phyloP scores from a whole-genome alignment of 163 green algal genomes.

The Prototheca stagnorum region DNA sequence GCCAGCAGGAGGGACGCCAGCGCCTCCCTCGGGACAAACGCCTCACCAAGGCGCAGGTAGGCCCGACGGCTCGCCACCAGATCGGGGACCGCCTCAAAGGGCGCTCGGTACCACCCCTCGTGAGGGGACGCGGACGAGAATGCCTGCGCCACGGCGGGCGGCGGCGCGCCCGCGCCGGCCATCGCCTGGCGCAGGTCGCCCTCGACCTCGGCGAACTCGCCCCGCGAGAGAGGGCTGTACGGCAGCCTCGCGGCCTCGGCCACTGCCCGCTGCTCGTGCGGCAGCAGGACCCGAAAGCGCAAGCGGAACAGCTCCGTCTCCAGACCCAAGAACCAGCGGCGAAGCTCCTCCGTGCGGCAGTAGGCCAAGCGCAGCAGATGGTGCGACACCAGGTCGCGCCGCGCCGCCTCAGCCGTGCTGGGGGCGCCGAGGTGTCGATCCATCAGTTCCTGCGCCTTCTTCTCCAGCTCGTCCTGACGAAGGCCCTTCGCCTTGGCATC shows the following conservation, averaged over 20 bases:
- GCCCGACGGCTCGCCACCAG: conserved; percentile 57
- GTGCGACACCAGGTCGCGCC: conserved; percentile 67
- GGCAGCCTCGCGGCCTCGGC: conserved; percentile 28
- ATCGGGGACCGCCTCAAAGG: conserved; percentile 65
- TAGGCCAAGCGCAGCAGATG: conserved; percentile 86
- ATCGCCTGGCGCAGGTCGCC: conserved; percentile 20
- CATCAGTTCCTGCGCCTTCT: conserved; percentile 21
- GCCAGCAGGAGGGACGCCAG: conserved; percentile 52
- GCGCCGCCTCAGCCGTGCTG: conserved; percentile 20
- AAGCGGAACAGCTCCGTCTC: conserved; percentile 66
- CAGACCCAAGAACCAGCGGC: conserved; percentile 48
- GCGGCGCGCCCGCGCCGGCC: background rate
- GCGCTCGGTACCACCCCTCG: conserved; percentile 43
- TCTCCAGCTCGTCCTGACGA: conserved; percentile 20
- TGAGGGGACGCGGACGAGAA: background rate
- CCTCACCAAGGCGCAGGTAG: conserved; percentile 44
- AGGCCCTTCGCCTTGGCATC: conserved; percentile 39
- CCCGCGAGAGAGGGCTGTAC: conserved; percentile 18
- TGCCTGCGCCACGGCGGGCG: conserved; percentile 1
- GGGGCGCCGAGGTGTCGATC: conserved; percentile 30
- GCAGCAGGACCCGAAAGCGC: conserved; percentile 44
- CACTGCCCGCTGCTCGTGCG: conserved; percentile 31
- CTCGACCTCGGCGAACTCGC: conserved; percentile 30
- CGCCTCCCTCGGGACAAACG: conserved; percentile 63
- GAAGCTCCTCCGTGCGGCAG: conserved; percentile 61